These are phyloP conservation scores for Nymphaea colorata DNA, from an alignment of 164 flowering plant genomes.

Conservation along the genomic window DNA sequence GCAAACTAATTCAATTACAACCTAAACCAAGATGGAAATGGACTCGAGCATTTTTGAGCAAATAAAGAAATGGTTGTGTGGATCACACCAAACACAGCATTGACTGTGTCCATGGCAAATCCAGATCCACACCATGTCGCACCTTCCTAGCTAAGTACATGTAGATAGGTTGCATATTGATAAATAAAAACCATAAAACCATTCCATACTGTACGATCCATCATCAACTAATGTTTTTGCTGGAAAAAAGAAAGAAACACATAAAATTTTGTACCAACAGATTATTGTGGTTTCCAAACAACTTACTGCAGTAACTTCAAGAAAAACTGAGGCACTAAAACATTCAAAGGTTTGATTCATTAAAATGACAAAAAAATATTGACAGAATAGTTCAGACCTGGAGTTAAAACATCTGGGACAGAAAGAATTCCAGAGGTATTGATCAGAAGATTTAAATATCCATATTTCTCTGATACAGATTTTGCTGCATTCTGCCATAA, in stretches of 20 bases:
- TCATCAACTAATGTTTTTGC: background rate
- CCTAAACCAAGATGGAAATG: too few species aligned
- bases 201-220: background rate
- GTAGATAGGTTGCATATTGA: too few species aligned
- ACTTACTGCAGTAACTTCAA: background rate
- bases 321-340: background rate
- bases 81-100: too few species aligned
- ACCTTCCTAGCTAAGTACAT: too few species aligned
- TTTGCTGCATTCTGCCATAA: conserved; percentile 58
- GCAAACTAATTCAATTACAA: too few species aligned
- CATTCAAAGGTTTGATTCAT: background rate
- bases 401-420: conserved; percentile 66
- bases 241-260: background rate
- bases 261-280: background rate
- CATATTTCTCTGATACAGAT: conserved; percentile 46
- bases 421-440: conserved; percentile 93
- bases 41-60: too few species aligned
- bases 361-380: too few species aligned
- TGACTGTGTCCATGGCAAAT: too few species aligned
- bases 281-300: background rate
- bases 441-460: conserved; percentile 72
- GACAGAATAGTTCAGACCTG: conserved; percentile 39
- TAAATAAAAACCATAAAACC: too few species aligned
- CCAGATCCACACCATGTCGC: too few species aligned
- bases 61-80: too few species aligned